Evolutionary conservation across 129 eudicot genomes (phyloP).

Genomic region (Chrysanthemum seticuspe): DNA sequence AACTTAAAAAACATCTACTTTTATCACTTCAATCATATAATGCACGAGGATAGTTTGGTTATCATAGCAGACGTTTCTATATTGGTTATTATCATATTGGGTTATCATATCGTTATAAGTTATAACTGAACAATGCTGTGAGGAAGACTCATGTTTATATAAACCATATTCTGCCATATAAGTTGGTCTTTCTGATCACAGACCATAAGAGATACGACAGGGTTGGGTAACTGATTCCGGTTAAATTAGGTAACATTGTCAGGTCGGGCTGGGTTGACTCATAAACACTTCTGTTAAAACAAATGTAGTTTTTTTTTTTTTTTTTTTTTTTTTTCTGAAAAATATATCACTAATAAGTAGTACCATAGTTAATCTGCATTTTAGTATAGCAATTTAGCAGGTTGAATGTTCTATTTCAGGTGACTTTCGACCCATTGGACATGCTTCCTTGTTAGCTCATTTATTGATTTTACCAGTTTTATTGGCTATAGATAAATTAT

Average conservation of each 20-base stretch:
- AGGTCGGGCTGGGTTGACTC: too few species aligned
- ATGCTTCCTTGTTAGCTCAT: too few species aligned
- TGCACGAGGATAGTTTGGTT: conserved; percentile 1
- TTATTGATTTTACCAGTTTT: too few species aligned
- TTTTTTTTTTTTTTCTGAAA: too few species aligned
- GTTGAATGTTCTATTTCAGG: neutral
- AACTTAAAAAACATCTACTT: neutral
- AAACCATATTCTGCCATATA: neutral
- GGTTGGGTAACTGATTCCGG: neutral
- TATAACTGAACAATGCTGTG: conserved; percentile 7
- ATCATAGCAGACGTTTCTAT: neutral
- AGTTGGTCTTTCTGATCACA: neutral
- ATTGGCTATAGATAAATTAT: neutral
- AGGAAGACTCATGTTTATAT: neutral
- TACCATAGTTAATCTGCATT: neutral
- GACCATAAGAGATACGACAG: neutral
- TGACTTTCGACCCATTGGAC: neutral
- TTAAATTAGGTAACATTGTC: too few species aligned
- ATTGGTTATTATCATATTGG: too few species aligned
- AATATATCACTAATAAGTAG: neutral
- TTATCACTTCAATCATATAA: neutral
- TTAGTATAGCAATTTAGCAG: neutral
- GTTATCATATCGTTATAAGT: too few species aligned
- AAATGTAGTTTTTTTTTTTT: too few species aligned
- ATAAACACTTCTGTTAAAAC: too few species aligned